Evolutionary conservation across 495 filamentous ascomycete genomes (phyloP).

Genomic region (Aspergillus sclerotiicarbonarius): DNA sequence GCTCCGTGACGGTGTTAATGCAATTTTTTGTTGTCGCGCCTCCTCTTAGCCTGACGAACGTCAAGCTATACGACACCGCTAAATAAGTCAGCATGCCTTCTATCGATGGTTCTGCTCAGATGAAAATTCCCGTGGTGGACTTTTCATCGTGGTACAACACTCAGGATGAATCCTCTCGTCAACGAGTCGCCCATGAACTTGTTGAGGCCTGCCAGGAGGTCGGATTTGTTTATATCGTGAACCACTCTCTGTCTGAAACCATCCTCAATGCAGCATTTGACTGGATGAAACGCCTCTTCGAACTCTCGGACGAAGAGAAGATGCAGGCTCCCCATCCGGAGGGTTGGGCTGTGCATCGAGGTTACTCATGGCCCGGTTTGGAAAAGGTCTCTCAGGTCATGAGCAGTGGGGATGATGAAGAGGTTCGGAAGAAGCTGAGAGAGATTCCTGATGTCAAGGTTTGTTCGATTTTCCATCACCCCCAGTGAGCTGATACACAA

Average conservation of each 20-base stretch:
- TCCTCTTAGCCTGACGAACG: too few species aligned
- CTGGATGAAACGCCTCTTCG: slow-evolving; percentile 50
- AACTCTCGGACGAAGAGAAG: slow-evolving; percentile 44
- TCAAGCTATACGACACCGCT: neutral
- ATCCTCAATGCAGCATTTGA: slow-evolving; percentile 53
- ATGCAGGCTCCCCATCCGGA: slow-evolving; percentile 61
- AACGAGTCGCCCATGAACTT: slow-evolving; percentile 45
- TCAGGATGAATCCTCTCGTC: slow-evolving; percentile 29
- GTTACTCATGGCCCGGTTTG: slow-evolving; percentile 63
- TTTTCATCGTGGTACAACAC: slow-evolving; percentile 42
- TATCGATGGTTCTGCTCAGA: neutral
- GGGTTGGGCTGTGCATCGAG: slow-evolving; percentile 55
- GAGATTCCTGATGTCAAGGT: slow-evolving; percentile 41
- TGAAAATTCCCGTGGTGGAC: slow-evolving; percentile 54
- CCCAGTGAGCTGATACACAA: neutral
- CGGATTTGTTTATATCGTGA: slow-evolving; percentile 60
- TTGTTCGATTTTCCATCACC: slow-evolving; percentile 4
- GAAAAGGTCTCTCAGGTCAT: slow-evolving; percentile 65
- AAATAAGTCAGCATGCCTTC: neutral
- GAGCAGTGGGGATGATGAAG: slow-evolving; percentile 43
- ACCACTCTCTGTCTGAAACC: slow-evolving; percentile 48
- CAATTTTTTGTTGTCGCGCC: too few species aligned
- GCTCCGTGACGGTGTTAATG: too few species aligned
- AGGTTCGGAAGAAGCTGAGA: slow-evolving; percentile 27
- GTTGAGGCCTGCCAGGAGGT: slow-evolving; percentile 53